Evolutionary conservation across 2,329 filamentous ascomycete species (phyloP).

Genomic region (Nemania diffusa): DNA sequence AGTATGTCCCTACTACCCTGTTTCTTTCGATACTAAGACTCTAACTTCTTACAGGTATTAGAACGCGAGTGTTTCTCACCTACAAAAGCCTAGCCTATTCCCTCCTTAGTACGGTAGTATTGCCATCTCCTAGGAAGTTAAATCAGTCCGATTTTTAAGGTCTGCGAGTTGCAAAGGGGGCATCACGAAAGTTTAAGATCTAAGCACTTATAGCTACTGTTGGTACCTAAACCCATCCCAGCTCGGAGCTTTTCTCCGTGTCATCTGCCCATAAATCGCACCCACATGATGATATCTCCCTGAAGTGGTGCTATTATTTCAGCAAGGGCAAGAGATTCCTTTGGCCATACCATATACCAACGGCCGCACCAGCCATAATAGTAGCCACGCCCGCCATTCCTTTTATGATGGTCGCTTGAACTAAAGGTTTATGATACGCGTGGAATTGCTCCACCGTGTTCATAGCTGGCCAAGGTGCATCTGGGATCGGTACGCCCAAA

Average conservation of each 20-base stretch:
- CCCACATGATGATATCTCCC: neutral
- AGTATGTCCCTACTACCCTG: constrained; percentile 50
- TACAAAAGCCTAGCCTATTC: neutral
- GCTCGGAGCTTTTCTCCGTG: neutral
- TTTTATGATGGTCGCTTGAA: constrained; percentile 46
- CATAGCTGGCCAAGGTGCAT: constrained; percentile 41
- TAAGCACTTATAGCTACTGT: neutral
- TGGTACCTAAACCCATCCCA: neutral
- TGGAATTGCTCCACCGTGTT: constrained; percentile 44
- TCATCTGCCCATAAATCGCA: neutral
- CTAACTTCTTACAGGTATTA: constrained; percentile 29
- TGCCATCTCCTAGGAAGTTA: neutral
- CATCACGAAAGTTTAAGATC: neutral
- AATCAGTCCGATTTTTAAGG: neutral
- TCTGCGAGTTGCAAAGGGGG: neutral
- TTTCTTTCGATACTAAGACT: neutral
- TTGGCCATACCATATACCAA: constrained; percentile 39
- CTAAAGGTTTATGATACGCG: constrained; percentile 35
- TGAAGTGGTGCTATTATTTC: neutral
- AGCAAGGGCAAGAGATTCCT: constrained; percentile 28
- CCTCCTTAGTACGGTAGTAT: neutral
- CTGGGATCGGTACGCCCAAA: constrained; percentile 42
- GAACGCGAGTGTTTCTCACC: constrained; percentile 20
- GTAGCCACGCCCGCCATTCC: constrained; percentile 37
- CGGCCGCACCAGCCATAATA: constrained; percentile 37